Evolutionary conservation across 495 filamentous ascomycete genomes (phyloP).

Genomic region (Sabuloglossum arenarium): DNA sequence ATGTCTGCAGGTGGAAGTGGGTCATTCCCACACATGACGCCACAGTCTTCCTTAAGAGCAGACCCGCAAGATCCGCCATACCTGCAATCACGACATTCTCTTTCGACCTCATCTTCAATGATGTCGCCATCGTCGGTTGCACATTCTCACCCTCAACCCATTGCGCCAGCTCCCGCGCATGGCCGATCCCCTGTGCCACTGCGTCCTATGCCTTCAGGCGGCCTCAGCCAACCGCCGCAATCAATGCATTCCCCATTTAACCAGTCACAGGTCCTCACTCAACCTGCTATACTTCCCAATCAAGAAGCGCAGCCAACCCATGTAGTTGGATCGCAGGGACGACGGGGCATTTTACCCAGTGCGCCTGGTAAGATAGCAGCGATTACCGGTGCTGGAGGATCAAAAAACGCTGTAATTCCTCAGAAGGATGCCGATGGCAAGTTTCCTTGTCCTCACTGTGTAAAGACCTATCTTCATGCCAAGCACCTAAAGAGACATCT

Average conservation of each 20-base stretch:
- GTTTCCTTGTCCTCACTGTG: conserved; percentile 92
- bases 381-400: conserved; percentile 31
- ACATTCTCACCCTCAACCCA: conserved; percentile 47
- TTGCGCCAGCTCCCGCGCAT: conserved; percentile 43
- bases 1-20: background rate
- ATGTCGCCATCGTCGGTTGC: conserved; percentile 42
- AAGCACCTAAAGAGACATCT: conserved; percentile 96
- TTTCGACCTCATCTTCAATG: conserved; percentile 27
- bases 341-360: conserved; percentile 75
- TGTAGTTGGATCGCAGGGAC: conserved; percentile 81
- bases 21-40: background rate
- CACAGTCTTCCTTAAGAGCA: background rate
- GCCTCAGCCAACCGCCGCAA: conserved; percentile 25
- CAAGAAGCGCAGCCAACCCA: conserved; percentile 48
- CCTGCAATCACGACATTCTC: conserved; percentile 32
- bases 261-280: conserved; percentile 24
- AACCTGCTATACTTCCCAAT: conserved; percentile 18
- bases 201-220: conserved; percentile 42
- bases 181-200: conserved; percentile 31
- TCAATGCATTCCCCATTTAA: conserved; percentile 28
- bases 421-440: conserved; percentile 91
- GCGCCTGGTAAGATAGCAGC: conserved; percentile 58
- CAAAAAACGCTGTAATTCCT: conserved; percentile 64
- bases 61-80: conserved; percentile 13
- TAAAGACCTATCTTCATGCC: conserved; percentile 89